Evolutionary conservation across 176 grass and related monocot genomes (phyloP), one percentile per base, ranked within the genome.

Genomic region (Luzula sylvatica): DNA sequence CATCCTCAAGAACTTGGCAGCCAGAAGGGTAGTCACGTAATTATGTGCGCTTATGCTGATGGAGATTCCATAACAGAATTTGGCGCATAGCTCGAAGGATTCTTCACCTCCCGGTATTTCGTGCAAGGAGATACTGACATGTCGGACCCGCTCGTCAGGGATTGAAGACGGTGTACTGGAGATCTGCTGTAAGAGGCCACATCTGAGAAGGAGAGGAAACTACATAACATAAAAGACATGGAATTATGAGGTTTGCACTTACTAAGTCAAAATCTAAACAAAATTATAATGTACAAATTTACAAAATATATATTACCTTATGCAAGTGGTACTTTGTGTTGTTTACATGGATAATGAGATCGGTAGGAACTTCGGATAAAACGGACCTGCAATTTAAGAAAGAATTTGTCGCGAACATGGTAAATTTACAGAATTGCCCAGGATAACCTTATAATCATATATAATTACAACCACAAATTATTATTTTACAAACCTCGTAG

Each of bases 171-270:
- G 14, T 13, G 79, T 67, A 26, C 83, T 78, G 76, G 76, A 88
- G 17, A 89, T 54, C 42, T 62, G 77, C 73, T 88, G 90, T 26
- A 96, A 59, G 58, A 82, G 90, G 39, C 80, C 84, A 23, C 90
- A 96, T 66, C 86, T 96, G 55, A 96, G 84, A n/a, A 96, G 80
- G 16, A 96, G 84, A 17, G 84, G 90, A 69, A 88, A 96, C 90
- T 96, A 88, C 90, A 96, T 56, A 74, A 59, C 61, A 88, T 20
- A 82, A 83, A 82, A 80, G 70, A 79, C 75, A 80, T 86, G 77
- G 82, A 95, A 88, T 95, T 71, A 95, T 85, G 70, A 88, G 65
- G 40, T n/a, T 75, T 78, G 70, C 68, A 43, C 49, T 45, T 28
- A 20, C 28, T 39, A 8, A 75, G 65, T 66, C 58, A 60, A 79